phyloP scores from a whole-genome alignment of 768 basidiomycete species.

The Termitomyces sp. region DNA sequence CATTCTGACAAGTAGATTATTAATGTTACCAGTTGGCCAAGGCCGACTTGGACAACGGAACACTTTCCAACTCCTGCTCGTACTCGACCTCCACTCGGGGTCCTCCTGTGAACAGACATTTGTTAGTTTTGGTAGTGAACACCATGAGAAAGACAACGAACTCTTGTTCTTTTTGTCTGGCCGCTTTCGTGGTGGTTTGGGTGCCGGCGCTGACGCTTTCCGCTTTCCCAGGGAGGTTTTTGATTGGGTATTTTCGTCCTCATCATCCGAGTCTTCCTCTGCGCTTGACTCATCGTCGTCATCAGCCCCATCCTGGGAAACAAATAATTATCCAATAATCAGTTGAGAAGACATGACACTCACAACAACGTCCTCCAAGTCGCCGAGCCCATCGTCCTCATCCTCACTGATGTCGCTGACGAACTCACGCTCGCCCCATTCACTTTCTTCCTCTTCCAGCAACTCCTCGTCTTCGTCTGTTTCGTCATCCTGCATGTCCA shows the following conservation, averaged over 20 bases:
- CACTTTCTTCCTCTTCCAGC: conserved; percentile 47
- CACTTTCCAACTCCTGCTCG: conserved; percentile 85
- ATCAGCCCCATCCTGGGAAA: conserved; percentile 32
- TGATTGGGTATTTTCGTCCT: conserved; percentile 30
- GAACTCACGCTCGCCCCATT: conserved; percentile 66
- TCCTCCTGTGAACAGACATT: conserved; percentile 44
- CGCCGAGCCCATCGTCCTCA: conserved; percentile 61
- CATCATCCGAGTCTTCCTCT: conserved; percentile 45
- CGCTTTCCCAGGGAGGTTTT: conserved; percentile 64
- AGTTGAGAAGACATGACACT: conserved; percentile 25
- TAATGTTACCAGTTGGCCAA: conserved; percentile 52
- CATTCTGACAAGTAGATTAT: not conserved
- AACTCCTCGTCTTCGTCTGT: conserved; percentile 62
- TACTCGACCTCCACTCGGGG: conserved; percentile 94
- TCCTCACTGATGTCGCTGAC: conserved; percentile 75
- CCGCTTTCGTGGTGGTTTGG: conserved; percentile 48
- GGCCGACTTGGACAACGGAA: conserved; percentile 51
- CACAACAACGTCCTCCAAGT: conserved; percentile 69
- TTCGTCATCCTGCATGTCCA: conserved; percentile 56
- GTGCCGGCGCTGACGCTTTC: conserved; percentile 46
- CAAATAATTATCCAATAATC: not conserved
- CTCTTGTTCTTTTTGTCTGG: conserved; percentile 63
- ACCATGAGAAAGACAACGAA: conserved; percentile 31
- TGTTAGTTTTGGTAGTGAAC: not conserved
- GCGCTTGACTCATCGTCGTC: conserved; percentile 26